phyloP scores from a whole-genome alignment of 179 eudicot species.

The Carnegiea gigantea region DNA sequence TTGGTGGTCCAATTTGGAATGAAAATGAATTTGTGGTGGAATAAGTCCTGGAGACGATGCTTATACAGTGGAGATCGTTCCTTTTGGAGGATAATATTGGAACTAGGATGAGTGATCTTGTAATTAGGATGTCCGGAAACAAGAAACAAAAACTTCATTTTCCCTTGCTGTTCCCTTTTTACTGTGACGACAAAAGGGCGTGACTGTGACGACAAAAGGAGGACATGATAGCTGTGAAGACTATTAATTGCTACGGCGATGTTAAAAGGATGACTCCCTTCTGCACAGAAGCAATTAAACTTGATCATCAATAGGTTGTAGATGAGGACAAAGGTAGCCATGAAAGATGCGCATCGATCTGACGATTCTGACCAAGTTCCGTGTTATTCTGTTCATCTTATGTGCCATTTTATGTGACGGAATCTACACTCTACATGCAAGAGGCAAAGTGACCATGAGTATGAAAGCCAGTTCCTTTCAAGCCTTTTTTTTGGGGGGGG shows the following conservation, averaged over 20 bases:
- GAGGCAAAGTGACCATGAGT: no score
- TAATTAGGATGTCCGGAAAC: slow-evolving; percentile 24
- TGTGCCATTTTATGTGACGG: background rate
- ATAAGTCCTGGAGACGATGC: slow-evolving; percentile 22
- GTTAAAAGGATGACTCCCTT: background rate
- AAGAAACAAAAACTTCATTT: background rate
- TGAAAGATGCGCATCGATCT: background rate
- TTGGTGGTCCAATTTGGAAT: slow-evolving; percentile 30
- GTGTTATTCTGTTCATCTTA: background rate
- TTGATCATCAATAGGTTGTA: background rate
- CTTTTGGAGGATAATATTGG: slow-evolving; percentile 21
- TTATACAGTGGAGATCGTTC: slow-evolving; percentile 17
- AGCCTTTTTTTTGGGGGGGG: background rate
- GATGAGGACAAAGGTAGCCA: background rate
- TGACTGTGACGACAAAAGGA: background rate
- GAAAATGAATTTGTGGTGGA: slow-evolving; percentile 27
- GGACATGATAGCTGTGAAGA: background rate
- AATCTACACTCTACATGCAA: no score
- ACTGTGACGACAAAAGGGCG: background rate
- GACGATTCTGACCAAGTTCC: background rate
- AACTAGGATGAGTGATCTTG: slow-evolving; percentile 1
- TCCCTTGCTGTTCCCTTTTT: background rate
- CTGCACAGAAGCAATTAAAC: background rate
- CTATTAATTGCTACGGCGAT: background rate
- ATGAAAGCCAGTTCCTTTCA: no score